Conservation (phyloP, 2,329 filamentous ascomycete species). For the Xylariaceae sp. region DNA sequence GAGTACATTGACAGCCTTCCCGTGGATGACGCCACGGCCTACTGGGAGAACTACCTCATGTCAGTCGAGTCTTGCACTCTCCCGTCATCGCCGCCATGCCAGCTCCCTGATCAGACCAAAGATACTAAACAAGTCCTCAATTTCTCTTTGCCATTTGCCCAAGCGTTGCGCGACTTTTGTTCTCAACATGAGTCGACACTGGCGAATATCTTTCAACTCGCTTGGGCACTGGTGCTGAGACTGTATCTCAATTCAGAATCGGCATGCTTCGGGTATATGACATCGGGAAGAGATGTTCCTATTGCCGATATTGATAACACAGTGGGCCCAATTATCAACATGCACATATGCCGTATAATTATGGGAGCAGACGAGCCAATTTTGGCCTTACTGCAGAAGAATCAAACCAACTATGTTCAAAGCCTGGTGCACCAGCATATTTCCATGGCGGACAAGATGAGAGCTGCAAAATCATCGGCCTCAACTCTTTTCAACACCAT, state of each 20-base stretch:
- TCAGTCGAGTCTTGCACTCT: slow-evolving; percentile 8
- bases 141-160: background rate
- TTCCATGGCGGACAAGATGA: slow-evolving; percentile 7
- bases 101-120: background rate
- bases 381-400: background rate
- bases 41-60: slow-evolving; percentile 7
- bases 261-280: slow-evolving; percentile 18
- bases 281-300: slow-evolving; percentile 7
- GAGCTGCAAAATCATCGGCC: background rate
- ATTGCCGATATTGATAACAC: slow-evolving; percentile 9
- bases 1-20: background rate
- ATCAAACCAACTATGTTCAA: slow-evolving; percentile 9
- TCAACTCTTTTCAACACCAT: slow-evolving; percentile 19
- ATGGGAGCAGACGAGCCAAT: background rate
- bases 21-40: background rate
- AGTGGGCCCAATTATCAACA: slow-evolving; percentile 20
- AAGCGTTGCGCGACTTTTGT: background rate
- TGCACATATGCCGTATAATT: slow-evolving; percentile 1
- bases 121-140: background rate
- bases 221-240: slow-evolving; percentile 16
- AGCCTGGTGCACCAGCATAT: slow-evolving; percentile 14
- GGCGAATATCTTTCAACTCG: slow-evolving; percentile 15
- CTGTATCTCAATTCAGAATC: background rate
- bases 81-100: background rate
- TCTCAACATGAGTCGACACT: slow-evolving; percentile 1